Conservation (phyloP, 306 rosid species). For the Casuarina cunninghamiana region DNA sequence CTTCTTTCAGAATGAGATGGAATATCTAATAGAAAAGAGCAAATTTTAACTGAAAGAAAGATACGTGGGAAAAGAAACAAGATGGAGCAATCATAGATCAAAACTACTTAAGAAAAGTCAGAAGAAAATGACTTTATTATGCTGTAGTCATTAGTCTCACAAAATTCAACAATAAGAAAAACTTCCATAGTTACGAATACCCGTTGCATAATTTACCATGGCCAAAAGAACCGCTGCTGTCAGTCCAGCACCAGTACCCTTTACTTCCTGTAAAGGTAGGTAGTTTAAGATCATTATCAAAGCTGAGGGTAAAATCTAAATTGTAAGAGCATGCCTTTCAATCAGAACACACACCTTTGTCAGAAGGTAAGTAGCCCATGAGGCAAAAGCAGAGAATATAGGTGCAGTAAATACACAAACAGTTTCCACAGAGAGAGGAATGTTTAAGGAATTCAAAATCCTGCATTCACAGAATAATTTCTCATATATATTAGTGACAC, state of each 20-base stretch:
- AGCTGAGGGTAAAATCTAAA: slow-evolving; percentile 11
- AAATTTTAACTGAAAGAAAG: neutral
- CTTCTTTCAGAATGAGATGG: neutral
- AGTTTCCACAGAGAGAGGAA: slow-evolving; percentile 96
- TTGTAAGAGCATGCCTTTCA: slow-evolving; percentile 4
- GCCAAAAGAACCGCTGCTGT: slow-evolving; percentile 94
- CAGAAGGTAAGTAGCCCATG: slow-evolving; percentile 92
- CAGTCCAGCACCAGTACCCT: slow-evolving; percentile 95
- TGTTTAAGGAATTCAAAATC: slow-evolving; percentile 80
- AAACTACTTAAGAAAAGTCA: neutral
- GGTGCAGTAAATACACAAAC: slow-evolving; percentile 99
- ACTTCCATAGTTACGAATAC: slow-evolving; percentile 27
- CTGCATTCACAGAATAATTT: slow-evolving; percentile 43
- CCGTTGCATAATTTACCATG: slow-evolving; percentile 60
- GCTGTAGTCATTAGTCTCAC: neutral
- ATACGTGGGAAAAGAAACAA: slow-evolving; percentile 1
- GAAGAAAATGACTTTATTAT: neutral
- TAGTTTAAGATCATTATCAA: slow-evolving; percentile 24
- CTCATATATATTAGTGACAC: slow-evolving; percentile 19
- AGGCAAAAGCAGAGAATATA: slow-evolving; percentile 93
- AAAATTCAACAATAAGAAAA: slow-evolving; percentile 3
- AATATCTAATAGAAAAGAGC: neutral
- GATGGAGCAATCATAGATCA: neutral
- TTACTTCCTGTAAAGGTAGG: slow-evolving; percentile 71
- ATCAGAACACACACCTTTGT: slow-evolving; percentile 65